Conservation (phyloP, 1,139 yeast species). For the Scheffersomyces titani region DNA sequence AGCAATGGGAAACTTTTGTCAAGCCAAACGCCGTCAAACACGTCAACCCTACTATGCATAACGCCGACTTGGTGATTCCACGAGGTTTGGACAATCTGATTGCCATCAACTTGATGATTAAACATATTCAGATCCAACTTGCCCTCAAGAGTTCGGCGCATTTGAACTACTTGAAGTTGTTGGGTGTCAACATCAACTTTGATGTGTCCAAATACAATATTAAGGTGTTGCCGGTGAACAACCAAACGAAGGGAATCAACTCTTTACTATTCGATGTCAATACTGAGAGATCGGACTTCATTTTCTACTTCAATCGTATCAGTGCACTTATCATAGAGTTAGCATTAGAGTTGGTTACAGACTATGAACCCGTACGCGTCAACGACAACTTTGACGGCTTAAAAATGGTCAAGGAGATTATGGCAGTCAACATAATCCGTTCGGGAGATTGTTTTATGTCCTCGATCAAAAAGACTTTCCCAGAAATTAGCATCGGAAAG, state of each 20-base stretch:
- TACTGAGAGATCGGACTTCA: constrained; percentile 72
- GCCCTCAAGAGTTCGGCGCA: constrained; percentile 66
- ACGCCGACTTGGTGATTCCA: constrained; percentile 87
- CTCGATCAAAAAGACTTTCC: constrained; percentile 72
- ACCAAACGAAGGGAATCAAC: constrained; percentile 72
- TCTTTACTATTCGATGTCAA: constrained; percentile 61
- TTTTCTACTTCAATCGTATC: constrained; percentile 81
- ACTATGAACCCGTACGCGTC: constrained; percentile 24
- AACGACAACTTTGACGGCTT: constrained; percentile 38
- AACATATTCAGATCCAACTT: constrained; percentile 77
- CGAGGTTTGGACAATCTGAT: constrained; percentile 80
- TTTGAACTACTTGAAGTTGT: constrained; percentile 53
- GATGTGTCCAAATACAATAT: constrained; percentile 32
- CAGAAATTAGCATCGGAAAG: constrained; percentile 79
- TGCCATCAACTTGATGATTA: constrained; percentile 77
- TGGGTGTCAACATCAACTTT: constrained; percentile 47
- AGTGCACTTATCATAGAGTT: constrained; percentile 67
- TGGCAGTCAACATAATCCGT: constrained; percentile 79
- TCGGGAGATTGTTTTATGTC: constrained; percentile 93
- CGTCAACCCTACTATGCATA: constrained; percentile 75
- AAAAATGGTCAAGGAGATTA: constrained; percentile 45
- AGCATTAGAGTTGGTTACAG: constrained; percentile 55
- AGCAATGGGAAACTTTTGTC: constrained; percentile 89
- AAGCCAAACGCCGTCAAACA: constrained; percentile 86
- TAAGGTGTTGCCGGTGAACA: constrained; percentile 52